Conservation (phyloP, 768 basidiomycete species). For the Ramaria sp. region DNA sequence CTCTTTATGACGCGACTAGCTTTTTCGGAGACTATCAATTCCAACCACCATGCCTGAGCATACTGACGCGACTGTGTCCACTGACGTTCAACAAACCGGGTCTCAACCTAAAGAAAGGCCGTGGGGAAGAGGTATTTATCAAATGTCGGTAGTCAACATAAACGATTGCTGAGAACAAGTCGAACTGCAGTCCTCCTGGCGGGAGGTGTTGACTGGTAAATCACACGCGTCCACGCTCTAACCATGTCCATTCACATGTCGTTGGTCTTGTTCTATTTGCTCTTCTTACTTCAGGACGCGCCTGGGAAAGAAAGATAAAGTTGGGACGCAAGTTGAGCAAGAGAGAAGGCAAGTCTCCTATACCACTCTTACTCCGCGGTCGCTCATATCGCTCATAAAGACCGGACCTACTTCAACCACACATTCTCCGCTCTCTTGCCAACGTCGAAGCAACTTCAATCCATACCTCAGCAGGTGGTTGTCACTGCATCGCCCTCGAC, state of each 20-base stretch:
- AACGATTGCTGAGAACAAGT: background rate
- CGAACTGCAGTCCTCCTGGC: background rate
- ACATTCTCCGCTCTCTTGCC: constrained; percentile 80
- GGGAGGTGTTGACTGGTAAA: constrained; percentile 8
- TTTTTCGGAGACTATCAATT: background rate
- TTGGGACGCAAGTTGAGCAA: constrained; percentile 4
- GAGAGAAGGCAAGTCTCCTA: background rate
- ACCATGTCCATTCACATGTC: background rate
- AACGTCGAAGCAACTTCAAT: constrained; percentile 67
- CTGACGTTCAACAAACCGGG: background rate
- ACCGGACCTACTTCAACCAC: constrained; percentile 79
- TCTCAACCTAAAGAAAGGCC: background rate
- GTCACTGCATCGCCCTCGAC: constrained; percentile 70
- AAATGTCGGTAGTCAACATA: background rate
- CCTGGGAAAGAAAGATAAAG: constrained; percentile 12
- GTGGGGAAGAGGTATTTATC: background rate
- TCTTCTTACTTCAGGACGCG: constrained; percentile 9
- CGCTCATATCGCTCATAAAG: constrained; percentile 18
- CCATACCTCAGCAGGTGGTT: constrained; percentile 66
- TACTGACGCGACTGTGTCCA: background rate
- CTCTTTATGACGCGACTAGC: background rate
- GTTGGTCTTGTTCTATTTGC: background rate
- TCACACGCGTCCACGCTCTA: background rate
- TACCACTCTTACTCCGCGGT: background rate
- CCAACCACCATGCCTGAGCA: background rate